Evolutionary conservation across 768 basidiomycete genomes (phyloP), one percentile per base, ranked within the genome.

Genomic region (Rhodotorula toruloides): DNA sequence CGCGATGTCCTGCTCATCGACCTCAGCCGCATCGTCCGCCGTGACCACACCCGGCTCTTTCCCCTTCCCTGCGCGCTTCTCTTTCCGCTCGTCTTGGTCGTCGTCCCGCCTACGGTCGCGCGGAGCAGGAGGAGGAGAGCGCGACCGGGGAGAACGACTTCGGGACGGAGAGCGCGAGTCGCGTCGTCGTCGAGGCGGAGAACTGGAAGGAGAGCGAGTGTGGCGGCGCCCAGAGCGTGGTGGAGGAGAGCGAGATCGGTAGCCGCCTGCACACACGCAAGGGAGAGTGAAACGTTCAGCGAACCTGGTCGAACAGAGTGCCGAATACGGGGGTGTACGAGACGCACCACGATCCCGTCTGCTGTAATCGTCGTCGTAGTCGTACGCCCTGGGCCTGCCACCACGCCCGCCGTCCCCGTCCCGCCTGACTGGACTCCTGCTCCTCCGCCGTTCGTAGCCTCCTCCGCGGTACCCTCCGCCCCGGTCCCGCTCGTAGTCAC

Each of bases 1-100:
- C 83, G 88, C 89, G 86, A 96, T 90, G 59, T 84, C 86, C 53
- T 84, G 83, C 31, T 89, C 88, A 46, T 88, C 88, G 21, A 84
- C 86, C 63, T 81, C 81, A n/a, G 82, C 83, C 36, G 76, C 77
- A 14, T 58, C 78, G 67, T 64, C 75, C 63, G 59, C 74, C 76
- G 42, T 74, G 65, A 25, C 14, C 37, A 11, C 21, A 17, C 50
- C 47, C 21, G 39, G 32, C 34, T 49, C 37, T 43, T 44, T 47
- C n/a, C 46, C 14, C 22, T 6, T 36, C 42, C 19, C 58, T 42
- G n/a, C 40, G 56, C 27, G 37, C 25, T 27, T 40, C 34, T 29
- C 61, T 17, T 53, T 34, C 21, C 42, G 29, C 12, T 36, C 22
- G 14, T 42, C 56, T 22, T 39, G 29, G 31, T 36, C 37, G 56